Percentiles rank a stretch among this genome's conserved stretches.
Conservation (phyloP, 2,329 filamentous ascomycete species). For the Rhynchosporium graminicola region DNA sequence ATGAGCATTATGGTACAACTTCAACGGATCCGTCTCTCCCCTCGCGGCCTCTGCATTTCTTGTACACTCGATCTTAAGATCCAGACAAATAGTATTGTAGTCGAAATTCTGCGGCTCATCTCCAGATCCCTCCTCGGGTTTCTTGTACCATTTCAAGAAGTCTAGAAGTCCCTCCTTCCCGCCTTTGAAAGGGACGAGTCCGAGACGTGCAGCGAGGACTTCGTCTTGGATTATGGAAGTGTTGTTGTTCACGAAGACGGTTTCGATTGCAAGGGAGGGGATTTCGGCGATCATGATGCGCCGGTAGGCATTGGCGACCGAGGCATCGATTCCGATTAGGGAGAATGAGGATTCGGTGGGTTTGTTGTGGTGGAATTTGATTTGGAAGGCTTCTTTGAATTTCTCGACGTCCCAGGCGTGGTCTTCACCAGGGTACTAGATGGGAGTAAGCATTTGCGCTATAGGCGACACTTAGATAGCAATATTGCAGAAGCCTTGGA, state of each 20-base stretch:
- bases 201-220: conserved; percentile 86
- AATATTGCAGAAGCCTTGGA: neutral
- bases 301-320: conserved; percentile 94
- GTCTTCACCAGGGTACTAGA: conserved; percentile 70
- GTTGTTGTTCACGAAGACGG: conserved; percentile 92
- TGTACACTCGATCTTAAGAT: conserved; percentile 77
- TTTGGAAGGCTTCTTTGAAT: conserved; percentile 69
- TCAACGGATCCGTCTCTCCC: conserved; percentile 76
- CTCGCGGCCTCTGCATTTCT: conserved; percentile 71
- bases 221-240: conserved; percentile 98
- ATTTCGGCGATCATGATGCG: conserved; percentile 95
- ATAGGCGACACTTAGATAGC: too few relatives aligned
- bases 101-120: conserved; percentile 63
- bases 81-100: conserved; percentile 83
- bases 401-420: conserved; percentile 74
- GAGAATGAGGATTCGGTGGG: conserved; percentile 82
- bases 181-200: conserved; percentile 86
- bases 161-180: conserved; percentile 71
- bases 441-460: neutral
- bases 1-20: conserved; percentile 83
- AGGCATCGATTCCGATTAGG: conserved; percentile 86
- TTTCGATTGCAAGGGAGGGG: conserved; percentile 90
- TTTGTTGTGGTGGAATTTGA: conserved; percentile 84
- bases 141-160: conserved; percentile 81
- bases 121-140: conserved; percentile 63